Base-by-base conservation (phyloP, 176 grass and related monocot genomes). In the Oryza punctata region DNA sequence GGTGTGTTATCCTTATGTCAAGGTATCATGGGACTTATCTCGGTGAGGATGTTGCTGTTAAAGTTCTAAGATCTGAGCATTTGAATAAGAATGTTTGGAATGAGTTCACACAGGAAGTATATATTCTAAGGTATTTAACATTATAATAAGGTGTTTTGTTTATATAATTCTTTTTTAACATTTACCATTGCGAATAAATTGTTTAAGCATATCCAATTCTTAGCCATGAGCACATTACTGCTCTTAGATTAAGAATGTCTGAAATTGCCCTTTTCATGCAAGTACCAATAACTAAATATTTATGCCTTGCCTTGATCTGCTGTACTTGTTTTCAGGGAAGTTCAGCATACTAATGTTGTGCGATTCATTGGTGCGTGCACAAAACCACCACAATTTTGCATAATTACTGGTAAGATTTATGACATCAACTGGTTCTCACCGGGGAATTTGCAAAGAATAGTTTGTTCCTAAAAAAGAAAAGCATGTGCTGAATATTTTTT, bases 281-380 rank as follows among this genome's bases (percentile, higher is more conserved):
- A 71, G 57, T 54, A 84, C 61, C 81, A 67, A 40, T 27, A 67
- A 67, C 44, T 83, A 83, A 84, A 35, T 70, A 50, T 69, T 54
- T 68, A 68, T 46, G 35, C 4, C 47, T 78, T 73, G 40, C 75
- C 63, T 88, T 76, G 11, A 81, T 67, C 73, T 81, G 75, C 24
- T 72, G 63, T 49, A 44, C 47, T 79, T 69, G 30, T 75, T 91
- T 86, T 76, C 91, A 99, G 97, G 90, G 94, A 96, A 90, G 86
- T 99, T 83, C 85, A 99, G 63, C 93, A 99, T 90, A 85, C 80
- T 67, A 99, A 99, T 88, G 90, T 99, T 90, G 97, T 99, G 82
- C 85, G 91, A 60, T 99, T 99, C 85, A 92, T 99, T 84, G 97
- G 97, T 75, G 97, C 93, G 4, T 99, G 93, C 81, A 99, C 86